Base-by-base conservation (phyloP, 352 stramenopile genomes). In the Globisporangium takayamanum region DNA sequence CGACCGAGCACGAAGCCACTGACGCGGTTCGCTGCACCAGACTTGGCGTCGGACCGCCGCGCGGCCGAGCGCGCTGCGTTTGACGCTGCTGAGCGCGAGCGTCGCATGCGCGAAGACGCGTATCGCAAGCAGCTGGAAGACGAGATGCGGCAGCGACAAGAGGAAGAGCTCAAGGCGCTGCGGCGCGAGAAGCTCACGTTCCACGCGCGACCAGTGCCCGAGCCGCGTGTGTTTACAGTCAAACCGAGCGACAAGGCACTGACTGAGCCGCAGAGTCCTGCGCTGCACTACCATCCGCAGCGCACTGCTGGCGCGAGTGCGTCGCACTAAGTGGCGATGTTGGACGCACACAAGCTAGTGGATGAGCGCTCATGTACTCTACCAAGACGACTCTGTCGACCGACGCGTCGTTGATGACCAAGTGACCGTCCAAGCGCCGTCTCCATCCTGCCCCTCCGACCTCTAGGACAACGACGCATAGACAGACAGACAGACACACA, bases 161-260 rank as follows among this genome's bases (percentile, higher is more conserved):
- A 89, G 33, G 80, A 88, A 28, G 77, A 89, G 57, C 79, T 92
- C 59, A 85, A 81, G 55, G 76, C 71, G 2, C 50, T 92, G 50
- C 82, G 82, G 22, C 75, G 72, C n/a, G 76, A 88, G 55, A 70
- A 89, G 28, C 76, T 92, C 59, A 74, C 75, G 65, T 92, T 92
- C 61, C 79, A 87, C 45, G 82, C 82, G 0, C 82, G 78, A 2
- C 82, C 82, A 6, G 76, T 76, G 50, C 79, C 78, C 33, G 69
- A 73, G 8, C 25, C 54, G 49, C 84, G 75, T 61, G 42, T 60
- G 37, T 89, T 86, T 50, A 68, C 70, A 30, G 41, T 83, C 45
- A 87, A 87, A 57, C 62, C 68, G 3, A 73, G 75, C 36, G 67
- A 46, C 46, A 71, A 69, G 47, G 62, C 76, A 6, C 53, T 88